Conservation (phyloP, 2,329 filamentous ascomycete species). For the Penicillium sp. region DNA sequence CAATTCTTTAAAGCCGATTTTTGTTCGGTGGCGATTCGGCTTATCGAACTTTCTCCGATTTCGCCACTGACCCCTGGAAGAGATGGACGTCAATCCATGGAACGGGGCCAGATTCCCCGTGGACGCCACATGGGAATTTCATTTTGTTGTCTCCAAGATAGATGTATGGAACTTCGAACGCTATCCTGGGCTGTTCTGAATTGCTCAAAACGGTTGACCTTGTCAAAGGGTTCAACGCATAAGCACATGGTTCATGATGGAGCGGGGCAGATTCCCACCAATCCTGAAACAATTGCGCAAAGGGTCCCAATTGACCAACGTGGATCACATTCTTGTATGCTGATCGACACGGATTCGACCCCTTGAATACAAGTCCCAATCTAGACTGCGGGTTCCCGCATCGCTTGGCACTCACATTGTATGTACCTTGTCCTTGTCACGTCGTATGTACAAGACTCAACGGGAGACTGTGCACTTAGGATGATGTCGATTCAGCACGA, state of each 20-base stretch:
- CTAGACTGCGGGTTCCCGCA: constrained; percentile 13
- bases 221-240: too few relatives aligned
- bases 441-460: constrained; percentile 1
- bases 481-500: constrained; percentile 28
- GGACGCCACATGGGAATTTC: too few relatives aligned
- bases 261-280: not conserved
- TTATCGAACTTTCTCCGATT: constrained; percentile 1
- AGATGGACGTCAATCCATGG: too few relatives aligned
- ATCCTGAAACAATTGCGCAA: constrained; percentile 1
- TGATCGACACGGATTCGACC: constrained; percentile 1
- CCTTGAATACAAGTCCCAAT: not conserved
- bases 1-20: constrained; percentile 1
- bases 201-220: too few relatives aligned
- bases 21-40: constrained; percentile 9
- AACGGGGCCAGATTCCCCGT: too few relatives aligned
- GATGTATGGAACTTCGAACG: too few relatives aligned
- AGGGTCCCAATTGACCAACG: not conserved
- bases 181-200: too few relatives aligned
- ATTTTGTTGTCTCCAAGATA: too few relatives aligned
- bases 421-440: too few relatives aligned
- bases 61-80: constrained; percentile 1
- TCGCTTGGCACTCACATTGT: constrained; percentile 5
- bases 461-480: not conserved
- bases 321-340: not conserved
- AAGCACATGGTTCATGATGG: not conserved